Evolutionary conservation across 768 basidiomycete species (phyloP).

Genomic region (Rickenella mellea): DNA sequence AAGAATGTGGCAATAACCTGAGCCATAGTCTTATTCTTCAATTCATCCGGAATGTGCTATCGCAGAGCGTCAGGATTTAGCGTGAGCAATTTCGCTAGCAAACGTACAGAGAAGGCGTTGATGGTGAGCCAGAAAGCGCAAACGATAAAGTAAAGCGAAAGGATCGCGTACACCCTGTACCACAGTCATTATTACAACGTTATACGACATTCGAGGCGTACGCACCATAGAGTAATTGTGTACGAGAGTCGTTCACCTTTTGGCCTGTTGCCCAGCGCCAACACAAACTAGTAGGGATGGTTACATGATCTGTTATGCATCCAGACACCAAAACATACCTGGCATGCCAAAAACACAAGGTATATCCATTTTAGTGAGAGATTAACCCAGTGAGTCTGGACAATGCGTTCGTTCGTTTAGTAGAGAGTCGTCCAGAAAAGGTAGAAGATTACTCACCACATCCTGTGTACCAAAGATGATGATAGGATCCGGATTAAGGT

Average conservation of each 20-base stretch:
- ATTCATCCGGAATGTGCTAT: slow-evolving; percentile 42
- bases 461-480: slow-evolving; percentile 62
- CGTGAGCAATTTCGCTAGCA: not conserved
- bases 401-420: slow-evolving; percentile 3
- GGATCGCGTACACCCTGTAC: slow-evolving; percentile 72
- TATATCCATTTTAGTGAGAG: slow-evolving; percentile 79
- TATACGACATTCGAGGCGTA: slow-evolving; percentile 2
- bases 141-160: slow-evolving; percentile 76
- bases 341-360: slow-evolving; percentile 74
- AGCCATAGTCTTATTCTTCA: slow-evolving; percentile 37
- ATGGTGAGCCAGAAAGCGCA: slow-evolving; percentile 82
- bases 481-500: slow-evolving; percentile 21
- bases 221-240: slow-evolving; percentile 60
- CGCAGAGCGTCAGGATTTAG: not conserved
- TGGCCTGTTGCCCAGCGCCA: slow-evolving; percentile 73
- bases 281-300: slow-evolving; percentile 37
- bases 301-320: slow-evolving; percentile 25
- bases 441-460: slow-evolving; percentile 41
- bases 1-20: slow-evolving; percentile 56
- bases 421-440: not conserved
- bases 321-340: slow-evolving; percentile 25
- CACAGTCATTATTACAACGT: slow-evolving; percentile 4
- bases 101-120: slow-evolving; percentile 62
- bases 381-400: slow-evolving; percentile 85
- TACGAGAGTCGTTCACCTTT: slow-evolving; percentile 81